Evolutionary conservation across 169 alveolate species (phyloP).

Genomic region (Plasmodium relictum): DNA sequence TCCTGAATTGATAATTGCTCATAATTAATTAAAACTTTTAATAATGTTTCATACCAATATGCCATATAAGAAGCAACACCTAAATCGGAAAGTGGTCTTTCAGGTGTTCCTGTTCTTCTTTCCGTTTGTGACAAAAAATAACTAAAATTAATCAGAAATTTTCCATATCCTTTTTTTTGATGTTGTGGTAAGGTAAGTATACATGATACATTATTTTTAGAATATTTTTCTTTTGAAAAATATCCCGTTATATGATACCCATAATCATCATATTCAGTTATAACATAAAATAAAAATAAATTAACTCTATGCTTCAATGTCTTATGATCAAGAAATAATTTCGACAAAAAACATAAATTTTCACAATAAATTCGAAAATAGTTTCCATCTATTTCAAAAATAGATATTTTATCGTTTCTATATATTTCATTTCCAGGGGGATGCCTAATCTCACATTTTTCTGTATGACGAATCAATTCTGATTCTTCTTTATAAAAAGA

Average conservation of each 20-base stretch:
- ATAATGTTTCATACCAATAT: constrained; percentile 91
- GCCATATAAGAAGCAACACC: constrained; percentile 97
- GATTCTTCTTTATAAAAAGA: constrained; percentile 89
- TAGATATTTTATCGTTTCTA: constrained; percentile 92
- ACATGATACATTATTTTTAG: constrained; percentile 92
- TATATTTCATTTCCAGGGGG: constrained; percentile 99
- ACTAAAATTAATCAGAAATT: constrained; percentile 90
- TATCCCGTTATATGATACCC: constrained; percentile 93
- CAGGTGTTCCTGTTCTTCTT: constrained; percentile 97
- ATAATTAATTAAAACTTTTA: constrained; percentile 30
- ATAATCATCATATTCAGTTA: constrained; percentile 92
- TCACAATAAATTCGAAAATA: constrained; percentile 95
- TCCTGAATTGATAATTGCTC: constrained; percentile 75
- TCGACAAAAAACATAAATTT: constrained; percentile 95
- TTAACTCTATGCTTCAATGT: constrained; percentile 92
- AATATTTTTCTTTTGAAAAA: constrained; percentile 93
- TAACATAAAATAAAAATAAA: constrained; percentile 94
- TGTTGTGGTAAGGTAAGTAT: constrained; percentile 93
- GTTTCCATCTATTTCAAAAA: constrained; percentile 98
- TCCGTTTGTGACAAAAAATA: constrained; percentile 95
- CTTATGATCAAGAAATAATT: constrained; percentile 98
- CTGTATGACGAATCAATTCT: constrained; percentile 92
- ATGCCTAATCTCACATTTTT: constrained; percentile 91
- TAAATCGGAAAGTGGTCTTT: constrained; percentile 97
- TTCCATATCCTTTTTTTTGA: constrained; percentile 94